Evolutionary conservation across 2,329 filamentous ascomycete genomes (phyloP).

Genomic region (Penicillium corylophilum): DNA sequence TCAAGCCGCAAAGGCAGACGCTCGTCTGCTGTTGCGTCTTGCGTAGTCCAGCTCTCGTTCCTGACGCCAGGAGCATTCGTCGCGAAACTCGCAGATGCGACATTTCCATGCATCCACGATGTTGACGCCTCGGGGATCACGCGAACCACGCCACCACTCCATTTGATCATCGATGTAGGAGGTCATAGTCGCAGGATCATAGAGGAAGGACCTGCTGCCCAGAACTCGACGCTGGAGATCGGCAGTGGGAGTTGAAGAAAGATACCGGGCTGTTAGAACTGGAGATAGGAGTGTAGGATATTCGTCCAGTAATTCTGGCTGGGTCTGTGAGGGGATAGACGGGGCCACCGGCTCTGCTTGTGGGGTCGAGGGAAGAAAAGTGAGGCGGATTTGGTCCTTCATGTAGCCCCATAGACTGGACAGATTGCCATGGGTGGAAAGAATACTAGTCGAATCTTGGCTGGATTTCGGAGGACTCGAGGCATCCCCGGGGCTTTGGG

Average conservation of each 20-base stretch:
- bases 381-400: conserved; percentile 58
- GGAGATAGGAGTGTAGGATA: conserved; percentile 45
- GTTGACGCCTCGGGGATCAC: conserved; percentile 70
- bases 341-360: conserved; percentile 22
- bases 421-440: conserved; percentile 61
- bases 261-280: conserved; percentile 45
- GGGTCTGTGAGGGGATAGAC: conserved; percentile 33
- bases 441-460: conserved; percentile 51
- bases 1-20: conserved; percentile 13
- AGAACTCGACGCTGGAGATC: conserved; percentile 37
- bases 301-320: conserved; percentile 34
- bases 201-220: conserved; percentile 62
- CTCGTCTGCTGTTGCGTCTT: conserved; percentile 32
- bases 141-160: conserved; percentile 82
- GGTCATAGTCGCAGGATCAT: conserved; percentile 63
- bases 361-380: conserved; percentile 41
- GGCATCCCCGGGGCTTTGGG: conserved; percentile 7
- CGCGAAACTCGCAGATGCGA: conserved; percentile 75
- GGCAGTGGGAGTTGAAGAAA: conserved; percentile 35
- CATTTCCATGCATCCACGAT: conserved; percentile 91
- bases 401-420: conserved; percentile 62
- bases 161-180: conserved; percentile 68
- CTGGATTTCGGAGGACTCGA: conserved; percentile 28
- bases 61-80: conserved; percentile 74
- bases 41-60: conserved; percentile 62